Conservation (phyloP, 1,139 yeast species). For the Suhomyces taliae region DNA sequence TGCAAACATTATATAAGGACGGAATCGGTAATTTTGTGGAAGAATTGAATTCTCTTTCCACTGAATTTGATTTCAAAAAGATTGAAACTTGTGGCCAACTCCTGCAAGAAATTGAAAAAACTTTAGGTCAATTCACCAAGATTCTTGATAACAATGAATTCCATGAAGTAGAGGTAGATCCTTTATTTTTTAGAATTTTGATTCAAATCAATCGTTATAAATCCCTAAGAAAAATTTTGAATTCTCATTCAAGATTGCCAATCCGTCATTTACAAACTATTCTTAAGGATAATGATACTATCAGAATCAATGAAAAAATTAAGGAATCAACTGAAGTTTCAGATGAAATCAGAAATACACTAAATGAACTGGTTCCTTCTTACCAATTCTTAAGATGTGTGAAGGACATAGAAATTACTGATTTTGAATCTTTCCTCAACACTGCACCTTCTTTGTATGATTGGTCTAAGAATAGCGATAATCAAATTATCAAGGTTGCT, state of each 20-base stretch:
- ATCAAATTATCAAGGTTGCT: slow-evolving; percentile 3
- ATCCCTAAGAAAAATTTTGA: slow-evolving; percentile 23
- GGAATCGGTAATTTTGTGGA: slow-evolving; percentile 27
- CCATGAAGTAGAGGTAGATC: slow-evolving; percentile 13
- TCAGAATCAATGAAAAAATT: slow-evolving; percentile 9
- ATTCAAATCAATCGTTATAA: slow-evolving; percentile 30
- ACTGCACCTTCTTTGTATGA: slow-evolving; percentile 9
- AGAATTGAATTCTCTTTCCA: slow-evolving; percentile 26
- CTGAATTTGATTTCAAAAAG: slow-evolving; percentile 23
- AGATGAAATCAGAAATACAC: slow-evolving; percentile 1
- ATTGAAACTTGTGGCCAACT: slow-evolving; percentile 18
- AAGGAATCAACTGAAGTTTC: slow-evolving; percentile 12
- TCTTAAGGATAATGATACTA: slow-evolving; percentile 8
- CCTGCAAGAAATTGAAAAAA: slow-evolving; percentile 20
- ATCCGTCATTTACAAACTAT: slow-evolving; percentile 7
- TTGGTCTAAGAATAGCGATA: slow-evolving; percentile 3
- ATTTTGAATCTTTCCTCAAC: slow-evolving; percentile 9
- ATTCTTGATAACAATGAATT: slow-evolving; percentile 14
- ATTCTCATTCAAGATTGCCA: slow-evolving; percentile 14
- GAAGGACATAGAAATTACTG: slow-evolving; percentile 7
- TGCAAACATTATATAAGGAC: slow-evolving; percentile 19
- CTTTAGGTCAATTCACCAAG: slow-evolving; percentile 22
- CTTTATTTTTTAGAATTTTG: slow-evolving; percentile 22
- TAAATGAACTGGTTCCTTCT: slow-evolving; percentile 8
- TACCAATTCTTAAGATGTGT: slow-evolving; percentile 10